Base-by-base conservation (phyloP, 2,329 filamentous ascomycete genomes). In the Chalaropsis ovoidea region DNA sequence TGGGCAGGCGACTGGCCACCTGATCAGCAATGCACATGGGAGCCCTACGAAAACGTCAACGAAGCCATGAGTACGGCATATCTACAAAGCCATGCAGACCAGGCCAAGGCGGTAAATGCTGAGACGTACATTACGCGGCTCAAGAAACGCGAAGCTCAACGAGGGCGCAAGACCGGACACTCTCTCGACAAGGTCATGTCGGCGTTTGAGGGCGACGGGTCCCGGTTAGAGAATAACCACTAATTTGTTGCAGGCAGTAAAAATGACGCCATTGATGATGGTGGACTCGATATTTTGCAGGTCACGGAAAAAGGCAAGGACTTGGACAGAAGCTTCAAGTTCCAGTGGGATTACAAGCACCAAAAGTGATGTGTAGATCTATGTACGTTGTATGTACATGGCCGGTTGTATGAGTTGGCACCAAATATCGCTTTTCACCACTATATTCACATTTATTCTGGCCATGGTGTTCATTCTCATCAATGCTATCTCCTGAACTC, bases 1-100 rank as follows among this genome's bases (percentile, higher is more conserved):
- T 85, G 82, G 82, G 78, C 77, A 56, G 82, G 82, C 7, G 72
- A 82, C 67, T 85, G 82, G 82, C 80, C 82, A 0, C 72, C 76
- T 0, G 79, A 78, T 8, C 77, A 83, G 70, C 83, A 85, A 65
- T 80, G 81, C 0, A 80, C 81, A 0, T 85, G 82, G 82, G 82
- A 85, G 69, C 82, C 81, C 0, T 77, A 79, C 68, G 76, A 76
- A 2, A 82, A 83, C 63, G 76, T 85, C 1, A 65, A 65, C 24
- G 41, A 58, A 24, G 27, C 19, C 17, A 65, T 67, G 58, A 45
- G 45, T 7, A 15, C 17, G 31, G 41, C 42, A 19, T 67, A 65
- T 58, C 58, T 67, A 5, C 24, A 35, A 2, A 54, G 24, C 11
- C 15, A 65, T 35, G 47, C 62, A 15, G 60, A 42, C 24, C 22